Evolutionary conservation across 805 yeast species (phyloP).

Genomic region (Metschnikowia lunata): DNA sequence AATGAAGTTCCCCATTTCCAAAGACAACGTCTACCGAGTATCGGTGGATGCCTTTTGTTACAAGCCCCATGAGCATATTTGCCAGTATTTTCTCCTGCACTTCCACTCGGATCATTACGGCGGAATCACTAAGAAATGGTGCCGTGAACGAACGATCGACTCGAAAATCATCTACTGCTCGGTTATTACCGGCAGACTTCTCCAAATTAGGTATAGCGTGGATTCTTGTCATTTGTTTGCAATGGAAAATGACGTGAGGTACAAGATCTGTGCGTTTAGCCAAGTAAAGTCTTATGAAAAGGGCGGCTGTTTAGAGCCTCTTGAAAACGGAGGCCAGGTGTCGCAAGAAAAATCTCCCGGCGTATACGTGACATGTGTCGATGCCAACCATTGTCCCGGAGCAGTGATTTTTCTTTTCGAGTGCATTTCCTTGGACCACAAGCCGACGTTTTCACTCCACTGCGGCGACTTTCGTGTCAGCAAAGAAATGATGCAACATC

Average conservation of each 20-base stretch:
- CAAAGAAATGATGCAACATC: constrained; percentile 43
- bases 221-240: constrained; percentile 43
- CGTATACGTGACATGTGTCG: constrained; percentile 54
- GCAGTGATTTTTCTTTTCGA: constrained; percentile 77
- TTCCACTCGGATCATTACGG: constrained; percentile 95
- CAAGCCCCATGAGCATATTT: constrained; percentile 41
- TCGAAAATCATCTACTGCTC: constrained; percentile 72
- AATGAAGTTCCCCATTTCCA: constrained; percentile 34
- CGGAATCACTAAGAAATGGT: constrained; percentile 78
- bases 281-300: constrained; percentile 1
- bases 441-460: constrained; percentile 49
- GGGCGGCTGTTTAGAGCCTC: constrained; percentile 13
- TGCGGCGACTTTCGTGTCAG: constrained; percentile 92
- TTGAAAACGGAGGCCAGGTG: constrained; percentile 16
- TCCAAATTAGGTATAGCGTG: constrained; percentile 51
- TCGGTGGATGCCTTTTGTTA: constrained; percentile 65
- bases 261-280: constrained; percentile 19
- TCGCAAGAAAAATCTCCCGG: constrained; percentile 23
- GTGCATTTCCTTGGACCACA: constrained; percentile 25
- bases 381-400: constrained; percentile 98
- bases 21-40: constrained; percentile 32
- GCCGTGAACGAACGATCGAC: constrained; percentile 35
- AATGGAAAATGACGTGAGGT: constrained; percentile 39
- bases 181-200: constrained; percentile 57
- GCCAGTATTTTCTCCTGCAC: constrained; percentile 66